Percentiles rank a stretch among this genome's conserved stretches.
Conservation (phyloP, 805 yeast species). For the Saturnispora ahearnii region DNA sequence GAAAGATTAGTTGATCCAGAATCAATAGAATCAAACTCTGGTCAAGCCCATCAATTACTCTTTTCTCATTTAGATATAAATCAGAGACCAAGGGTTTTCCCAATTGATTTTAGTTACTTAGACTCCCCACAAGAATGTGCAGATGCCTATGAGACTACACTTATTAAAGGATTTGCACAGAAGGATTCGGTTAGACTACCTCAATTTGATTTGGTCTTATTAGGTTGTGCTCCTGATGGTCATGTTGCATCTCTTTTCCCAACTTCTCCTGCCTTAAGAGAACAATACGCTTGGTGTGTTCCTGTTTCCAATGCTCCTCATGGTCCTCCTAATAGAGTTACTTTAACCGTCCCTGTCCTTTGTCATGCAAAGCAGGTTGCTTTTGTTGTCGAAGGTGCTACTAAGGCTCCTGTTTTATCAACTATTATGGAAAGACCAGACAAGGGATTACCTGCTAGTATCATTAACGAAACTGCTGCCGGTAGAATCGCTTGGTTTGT, state of each 20-base stretch:
- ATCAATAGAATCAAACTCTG: conserved; percentile 77
- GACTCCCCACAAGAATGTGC: conserved; percentile 88
- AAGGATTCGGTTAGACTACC: conserved; percentile 95
- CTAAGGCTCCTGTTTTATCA: conserved; percentile 86
- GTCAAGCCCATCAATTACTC: conserved; percentile 75
- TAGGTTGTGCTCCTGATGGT: conserved; percentile 99
- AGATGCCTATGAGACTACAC: conserved; percentile 78
- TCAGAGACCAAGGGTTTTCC: conserved; percentile 63
- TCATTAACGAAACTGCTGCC: conserved; percentile 93
- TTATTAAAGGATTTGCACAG: conserved; percentile 86
- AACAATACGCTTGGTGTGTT: conserved; percentile 88
- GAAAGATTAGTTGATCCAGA: conserved; percentile 89
- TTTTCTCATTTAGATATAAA: conserved; percentile 57
- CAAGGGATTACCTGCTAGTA: conserved; percentile 87
- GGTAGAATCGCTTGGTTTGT: conserved; percentile 97
- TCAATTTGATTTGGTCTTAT: conserved; percentile 78
- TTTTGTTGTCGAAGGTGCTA: conserved; percentile 92
- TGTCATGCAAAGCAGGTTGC: conserved; percentile 89
- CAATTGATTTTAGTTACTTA: conserved; percentile 69
- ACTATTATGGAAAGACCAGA: conserved; percentile 95
- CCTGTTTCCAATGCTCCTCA: conserved; percentile 88
- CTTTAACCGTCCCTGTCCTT: conserved; percentile 88
- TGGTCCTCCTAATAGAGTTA: conserved; percentile 78
- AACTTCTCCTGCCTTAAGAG: conserved; percentile 79
- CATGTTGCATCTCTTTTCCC: conserved; percentile 97